These are phyloP conservation scores for Calonectria naviculata DNA, from an alignment of 2,329 filamentous ascomycete genomes.

Conservation along the genomic window DNA sequence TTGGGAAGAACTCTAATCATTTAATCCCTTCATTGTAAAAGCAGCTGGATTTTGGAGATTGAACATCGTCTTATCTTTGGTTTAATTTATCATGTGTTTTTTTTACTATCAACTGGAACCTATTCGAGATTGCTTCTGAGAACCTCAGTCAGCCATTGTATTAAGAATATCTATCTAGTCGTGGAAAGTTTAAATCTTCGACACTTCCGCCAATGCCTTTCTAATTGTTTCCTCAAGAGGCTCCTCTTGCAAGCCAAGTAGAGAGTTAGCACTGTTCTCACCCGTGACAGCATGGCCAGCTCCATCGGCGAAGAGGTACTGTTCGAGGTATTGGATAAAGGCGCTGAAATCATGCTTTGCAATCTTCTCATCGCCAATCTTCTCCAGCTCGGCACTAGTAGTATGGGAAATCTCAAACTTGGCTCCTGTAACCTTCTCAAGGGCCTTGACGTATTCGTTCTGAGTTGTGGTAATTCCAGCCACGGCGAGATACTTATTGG, in stretches of 20 bases:
- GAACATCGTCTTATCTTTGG: too few species aligned
- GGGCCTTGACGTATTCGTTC: slow-evolving; percentile 63
- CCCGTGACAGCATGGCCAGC: not conserved
- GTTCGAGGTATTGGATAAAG: slow-evolving; percentile 14
- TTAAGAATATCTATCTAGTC: too few species aligned
- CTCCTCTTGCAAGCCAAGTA: slow-evolving; percentile 14
- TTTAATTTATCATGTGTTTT: too few species aligned
- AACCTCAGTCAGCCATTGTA: too few species aligned
- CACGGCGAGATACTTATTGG: slow-evolving; percentile 68
- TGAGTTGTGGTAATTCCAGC: slow-evolving; percentile 69
- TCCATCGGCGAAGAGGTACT: slow-evolving; percentile 16
- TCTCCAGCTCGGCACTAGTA: slow-evolving; percentile 47
- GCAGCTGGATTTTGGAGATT: not conserved
- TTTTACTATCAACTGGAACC: too few species aligned
- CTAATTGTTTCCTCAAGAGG: slow-evolving; percentile 8
- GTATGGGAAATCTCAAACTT: slow-evolving; percentile 60
- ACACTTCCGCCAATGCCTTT: not conserved
- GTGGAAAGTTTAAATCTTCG: not conserved
- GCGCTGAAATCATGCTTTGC: slow-evolving; percentile 47
- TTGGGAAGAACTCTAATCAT: too few species aligned
- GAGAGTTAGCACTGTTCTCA: not conserved
- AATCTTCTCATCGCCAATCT: slow-evolving; percentile 54
- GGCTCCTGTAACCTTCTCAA: slow-evolving; percentile 63
- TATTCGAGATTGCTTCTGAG: not conserved
- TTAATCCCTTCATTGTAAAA: too few species aligned